Conservation (phyloP, 352 stramenopile species). For the Elongisporangium anandrum region DNA sequence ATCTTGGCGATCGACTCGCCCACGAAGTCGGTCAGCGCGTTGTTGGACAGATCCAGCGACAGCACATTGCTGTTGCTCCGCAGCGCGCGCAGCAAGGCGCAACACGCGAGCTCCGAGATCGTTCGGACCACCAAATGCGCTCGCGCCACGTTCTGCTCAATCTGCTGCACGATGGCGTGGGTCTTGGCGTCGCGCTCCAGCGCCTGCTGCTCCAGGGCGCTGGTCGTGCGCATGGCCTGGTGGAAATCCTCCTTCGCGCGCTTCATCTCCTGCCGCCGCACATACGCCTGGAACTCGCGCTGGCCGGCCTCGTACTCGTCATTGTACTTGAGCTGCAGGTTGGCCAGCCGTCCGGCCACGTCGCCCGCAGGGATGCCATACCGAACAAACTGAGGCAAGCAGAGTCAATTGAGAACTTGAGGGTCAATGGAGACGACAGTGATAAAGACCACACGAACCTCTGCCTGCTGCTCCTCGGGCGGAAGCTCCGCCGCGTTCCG, state of each 20-base stretch:
- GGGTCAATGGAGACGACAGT: neutral
- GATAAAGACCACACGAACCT: constrained; percentile 21
- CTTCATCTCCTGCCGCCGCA: constrained; percentile 34
- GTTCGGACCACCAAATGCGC: constrained; percentile 42
- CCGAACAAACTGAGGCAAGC: constrained; percentile 29
- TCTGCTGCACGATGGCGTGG: constrained; percentile 44
- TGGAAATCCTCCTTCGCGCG: constrained; percentile 45
- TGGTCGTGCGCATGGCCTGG: constrained; percentile 26
- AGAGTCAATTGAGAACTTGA: neutral
- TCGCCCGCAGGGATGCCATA: constrained; percentile 53
- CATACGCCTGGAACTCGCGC: constrained; percentile 31
- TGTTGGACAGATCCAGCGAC: constrained; percentile 59
- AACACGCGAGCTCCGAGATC: constrained; percentile 47
- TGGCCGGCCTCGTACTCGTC: constrained; percentile 43
- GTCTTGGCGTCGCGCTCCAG: constrained; percentile 40
- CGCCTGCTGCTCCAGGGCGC: constrained; percentile 32
- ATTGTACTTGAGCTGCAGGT: constrained; percentile 57
- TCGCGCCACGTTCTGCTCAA: constrained; percentile 40
- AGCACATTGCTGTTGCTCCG: constrained; percentile 48
- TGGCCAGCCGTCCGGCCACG: constrained; percentile 25
- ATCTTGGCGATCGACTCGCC: constrained; percentile 39
- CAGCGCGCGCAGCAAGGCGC: constrained; percentile 53
- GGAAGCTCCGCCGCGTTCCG: constrained; percentile 41
- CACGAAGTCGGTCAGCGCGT: constrained; percentile 39
- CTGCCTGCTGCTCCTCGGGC: constrained; percentile 51